phyloP scores from a whole-genome alignment of 2,329 filamentous ascomycete species.

The Alternaria metachromatica region DNA sequence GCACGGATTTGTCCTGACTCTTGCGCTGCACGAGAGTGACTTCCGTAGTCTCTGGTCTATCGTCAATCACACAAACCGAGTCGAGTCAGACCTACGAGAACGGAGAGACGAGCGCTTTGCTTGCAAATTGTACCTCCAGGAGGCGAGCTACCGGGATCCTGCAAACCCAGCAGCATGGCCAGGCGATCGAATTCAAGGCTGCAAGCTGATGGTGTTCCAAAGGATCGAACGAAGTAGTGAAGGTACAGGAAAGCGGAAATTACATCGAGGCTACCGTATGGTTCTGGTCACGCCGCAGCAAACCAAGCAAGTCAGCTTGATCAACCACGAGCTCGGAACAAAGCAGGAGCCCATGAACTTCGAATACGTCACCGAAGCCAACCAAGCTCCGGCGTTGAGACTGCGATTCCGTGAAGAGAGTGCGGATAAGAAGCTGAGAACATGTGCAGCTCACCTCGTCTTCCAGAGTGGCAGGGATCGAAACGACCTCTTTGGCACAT shows the following conservation, averaged over 20 bases:
- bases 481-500: slow-evolving; percentile 71
- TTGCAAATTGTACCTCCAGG: slow-evolving; percentile 72
- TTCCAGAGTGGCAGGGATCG: slow-evolving; percentile 78
- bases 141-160: slow-evolving; percentile 82
- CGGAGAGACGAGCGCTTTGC: slow-evolving; percentile 72
- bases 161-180: slow-evolving; percentile 76
- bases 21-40: slow-evolving; percentile 77
- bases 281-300: slow-evolving; percentile 78
- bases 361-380: slow-evolving; percentile 64
- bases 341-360: slow-evolving; percentile 75
- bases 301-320: slow-evolving; percentile 77
- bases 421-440: slow-evolving; percentile 54
- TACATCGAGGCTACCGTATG: slow-evolving; percentile 81
- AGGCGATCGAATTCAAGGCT: slow-evolving; percentile 72
- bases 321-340: slow-evolving; percentile 70
- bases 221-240: slow-evolving; percentile 71
- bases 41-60: slow-evolving; percentile 82
- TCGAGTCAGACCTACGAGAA: slow-evolving; percentile 73
- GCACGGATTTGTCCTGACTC: slow-evolving; percentile 74
- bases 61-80: slow-evolving; percentile 81
- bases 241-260: slow-evolving; percentile 72
- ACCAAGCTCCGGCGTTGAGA: slow-evolving; percentile 73
- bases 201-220: slow-evolving; percentile 79
- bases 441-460: slow-evolving; percentile 75
- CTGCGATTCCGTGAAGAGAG: slow-evolving; percentile 69